phyloP scores from a whole-genome alignment of 2,329 filamentous ascomycete genomes.

The Botryotinia calthae region DNA sequence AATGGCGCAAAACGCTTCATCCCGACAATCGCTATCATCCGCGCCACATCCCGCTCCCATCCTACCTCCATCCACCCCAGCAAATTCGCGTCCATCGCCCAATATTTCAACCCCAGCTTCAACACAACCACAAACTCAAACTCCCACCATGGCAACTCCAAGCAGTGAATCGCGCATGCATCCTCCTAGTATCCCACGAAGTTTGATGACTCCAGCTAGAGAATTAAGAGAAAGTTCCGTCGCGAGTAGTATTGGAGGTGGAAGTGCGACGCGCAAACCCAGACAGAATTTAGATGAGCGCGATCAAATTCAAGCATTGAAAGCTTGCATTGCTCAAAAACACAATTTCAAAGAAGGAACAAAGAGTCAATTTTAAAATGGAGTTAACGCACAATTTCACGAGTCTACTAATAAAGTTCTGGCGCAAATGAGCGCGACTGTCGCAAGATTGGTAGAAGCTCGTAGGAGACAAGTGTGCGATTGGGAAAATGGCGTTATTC shows the following conservation, averaged over 20 bases:
- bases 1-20: slow-evolving; percentile 28
- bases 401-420: slow-evolving; percentile 36
- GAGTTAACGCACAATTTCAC: slow-evolving; percentile 37
- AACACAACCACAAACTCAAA: slow-evolving; percentile 26
- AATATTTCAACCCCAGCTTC: slow-evolving; percentile 22
- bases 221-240: slow-evolving; percentile 38
- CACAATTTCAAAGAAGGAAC: slow-evolving; percentile 38
- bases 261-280: slow-evolving; percentile 37
- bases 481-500: slow-evolving; percentile 38
- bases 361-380: slow-evolving; percentile 38
- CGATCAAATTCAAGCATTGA: slow-evolving; percentile 38
- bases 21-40: slow-evolving; percentile 22
- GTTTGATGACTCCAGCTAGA: slow-evolving; percentile 35
- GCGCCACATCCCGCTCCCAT: slow-evolving; percentile 30
- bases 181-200: slow-evolving; percentile 35
- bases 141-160: slow-evolving; percentile 29
- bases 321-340: slow-evolving; percentile 36
- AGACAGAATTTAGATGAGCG: slow-evolving; percentile 38
- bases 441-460: slow-evolving; percentile 36
- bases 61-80: slow-evolving; percentile 33
- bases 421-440: slow-evolving; percentile 39
- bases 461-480: slow-evolving; percentile 37
- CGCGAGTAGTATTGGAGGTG: slow-evolving; percentile 32
- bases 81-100: slow-evolving; percentile 26
- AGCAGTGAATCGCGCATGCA: slow-evolving; percentile 36